These are phyloP conservation scores for Nicotiana rustica DNA, from an alignment of 305 asterid genomes.

Conservation along the genomic window DNA sequence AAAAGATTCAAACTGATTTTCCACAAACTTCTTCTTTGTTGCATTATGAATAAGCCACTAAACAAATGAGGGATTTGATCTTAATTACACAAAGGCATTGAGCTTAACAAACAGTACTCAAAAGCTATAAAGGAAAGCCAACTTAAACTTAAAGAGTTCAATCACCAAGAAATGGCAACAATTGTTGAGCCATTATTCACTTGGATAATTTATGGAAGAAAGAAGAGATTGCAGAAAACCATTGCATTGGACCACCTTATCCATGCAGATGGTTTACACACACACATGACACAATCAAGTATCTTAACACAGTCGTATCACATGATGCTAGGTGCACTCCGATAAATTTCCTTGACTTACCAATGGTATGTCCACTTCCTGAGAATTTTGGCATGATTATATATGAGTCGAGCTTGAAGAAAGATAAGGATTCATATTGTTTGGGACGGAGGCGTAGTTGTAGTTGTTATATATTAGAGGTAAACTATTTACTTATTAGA, in stretches of 20 bases:
- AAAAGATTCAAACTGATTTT: conserved; percentile 17
- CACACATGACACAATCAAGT: neutral
- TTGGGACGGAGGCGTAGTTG: too few relatives aligned
- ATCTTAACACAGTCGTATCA: neutral
- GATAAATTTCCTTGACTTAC: neutral
- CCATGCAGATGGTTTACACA: neutral
- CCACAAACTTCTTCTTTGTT: conserved; percentile 23
- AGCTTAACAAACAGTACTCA: neutral
- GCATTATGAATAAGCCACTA: conserved; percentile 12
- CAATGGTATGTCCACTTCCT: neutral
- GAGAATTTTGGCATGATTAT: neutral
- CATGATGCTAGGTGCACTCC: conserved; percentile 15
- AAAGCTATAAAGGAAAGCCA: neutral
- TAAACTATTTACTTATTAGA: neutral
- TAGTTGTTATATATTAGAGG: too few relatives aligned
- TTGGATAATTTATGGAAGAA: conserved; percentile 23
- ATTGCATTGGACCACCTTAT: conserved; percentile 4
- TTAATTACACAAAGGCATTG: neutral
- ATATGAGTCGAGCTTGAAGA: too few relatives aligned
- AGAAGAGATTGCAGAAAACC: neutral
- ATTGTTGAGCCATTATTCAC: neutral
- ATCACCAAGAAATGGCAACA: conserved; percentile 4
- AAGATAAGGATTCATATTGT: too few relatives aligned
- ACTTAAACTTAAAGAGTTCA: neutral
- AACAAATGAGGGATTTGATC: conserved; percentile 18